phyloP scores from a whole-genome alignment of 202 grass and related monocot species.

The Brachypodium distachyon region DNA sequence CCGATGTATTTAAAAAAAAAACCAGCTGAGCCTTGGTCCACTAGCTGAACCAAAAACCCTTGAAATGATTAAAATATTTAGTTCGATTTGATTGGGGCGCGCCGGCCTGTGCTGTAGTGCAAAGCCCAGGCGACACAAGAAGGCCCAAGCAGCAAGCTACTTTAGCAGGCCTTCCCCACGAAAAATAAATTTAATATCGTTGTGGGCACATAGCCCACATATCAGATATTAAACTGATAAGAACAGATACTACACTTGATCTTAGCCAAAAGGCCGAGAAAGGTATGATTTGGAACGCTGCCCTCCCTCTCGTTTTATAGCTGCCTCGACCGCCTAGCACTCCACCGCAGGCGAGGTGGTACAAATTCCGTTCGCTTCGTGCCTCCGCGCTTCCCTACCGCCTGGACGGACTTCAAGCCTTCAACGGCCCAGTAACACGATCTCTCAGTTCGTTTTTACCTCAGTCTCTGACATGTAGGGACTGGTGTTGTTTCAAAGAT shows the following conservation, averaged over 20 bases:
- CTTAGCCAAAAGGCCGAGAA: slow-evolving; percentile 81
- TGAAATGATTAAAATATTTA: too few relatives aligned
- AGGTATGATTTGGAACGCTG: slow-evolving; percentile 13
- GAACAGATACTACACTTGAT: slow-evolving; percentile 72
- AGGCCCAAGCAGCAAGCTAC: slow-evolving; percentile 28
- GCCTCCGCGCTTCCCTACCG: not conserved
- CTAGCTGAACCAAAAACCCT: too few relatives aligned
- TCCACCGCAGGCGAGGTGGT: not conserved
- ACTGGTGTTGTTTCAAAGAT: not conserved
- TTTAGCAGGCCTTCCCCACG: not conserved
- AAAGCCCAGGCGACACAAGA: slow-evolving; percentile 16
- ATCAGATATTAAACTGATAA: slow-evolving; percentile 84
- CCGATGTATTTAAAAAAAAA: too few relatives aligned
- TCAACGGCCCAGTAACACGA: not conserved
- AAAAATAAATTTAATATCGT: slow-evolving; percentile 68
- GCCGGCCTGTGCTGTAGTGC: slow-evolving; percentile 31
- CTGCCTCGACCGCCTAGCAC: not conserved
- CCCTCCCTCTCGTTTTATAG: not conserved
- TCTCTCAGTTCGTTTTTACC: too few relatives aligned
- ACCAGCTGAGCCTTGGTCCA: too few relatives aligned
- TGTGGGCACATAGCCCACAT: slow-evolving; percentile 40
- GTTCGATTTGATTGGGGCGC: slow-evolving; percentile 16
- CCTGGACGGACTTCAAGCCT: too few relatives aligned
- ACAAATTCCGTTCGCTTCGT: too few relatives aligned
- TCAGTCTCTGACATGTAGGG: not conserved